These are phyloP conservation scores for Datisca glomerata DNA, from an alignment of 306 rosid genomes.

Conservation along the genomic window DNA sequence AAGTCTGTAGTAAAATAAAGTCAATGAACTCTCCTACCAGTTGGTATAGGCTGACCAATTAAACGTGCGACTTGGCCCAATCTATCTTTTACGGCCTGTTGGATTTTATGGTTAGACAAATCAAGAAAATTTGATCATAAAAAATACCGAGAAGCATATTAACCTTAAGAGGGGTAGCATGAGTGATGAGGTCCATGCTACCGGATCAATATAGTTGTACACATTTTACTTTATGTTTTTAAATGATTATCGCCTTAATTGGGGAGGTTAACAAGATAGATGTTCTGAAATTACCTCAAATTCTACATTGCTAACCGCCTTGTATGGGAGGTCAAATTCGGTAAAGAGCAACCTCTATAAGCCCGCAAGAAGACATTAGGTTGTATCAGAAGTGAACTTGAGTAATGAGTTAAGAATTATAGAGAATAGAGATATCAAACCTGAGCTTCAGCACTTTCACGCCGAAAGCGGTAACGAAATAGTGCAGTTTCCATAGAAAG, in stretches of 20 bases:
- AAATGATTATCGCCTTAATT: no score
- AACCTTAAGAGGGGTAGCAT: not conserved
- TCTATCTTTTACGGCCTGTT: slow-evolving; percentile 55
- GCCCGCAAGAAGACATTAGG: slow-evolving; percentile 16
- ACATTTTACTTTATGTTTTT: no score
- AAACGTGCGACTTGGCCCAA: slow-evolving; percentile 67
- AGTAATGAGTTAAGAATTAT: slow-evolving; percentile 5
- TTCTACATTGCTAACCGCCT: slow-evolving; percentile 47
- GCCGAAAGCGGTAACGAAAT: slow-evolving; percentile 62
- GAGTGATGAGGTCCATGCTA: no score
- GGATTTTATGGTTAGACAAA: not conserved
- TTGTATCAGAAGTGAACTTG: slow-evolving; percentile 10
- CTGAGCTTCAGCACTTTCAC: slow-evolving; percentile 46
- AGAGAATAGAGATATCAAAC: slow-evolving; percentile 22
- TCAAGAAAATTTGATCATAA: no score
- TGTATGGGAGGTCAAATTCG: slow-evolving; percentile 58
- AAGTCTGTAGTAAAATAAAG: slow-evolving; percentile 11
- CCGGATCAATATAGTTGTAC: no score
- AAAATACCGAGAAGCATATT: not conserved
- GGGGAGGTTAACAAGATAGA: not conserved
- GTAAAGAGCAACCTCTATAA: slow-evolving; percentile 59
- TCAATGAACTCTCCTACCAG: slow-evolving; percentile 36
- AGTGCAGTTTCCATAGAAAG: slow-evolving; percentile 75
- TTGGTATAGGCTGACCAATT: slow-evolving; percentile 31
- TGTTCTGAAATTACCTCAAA: slow-evolving; percentile 47